A percentile compares a stretch with the other conserved stretches of the same genome.
Evolutionary conservation across 2,329 filamentous ascomycete species (phyloP).

Genomic region (Herpomyces periplanetae): DNA sequence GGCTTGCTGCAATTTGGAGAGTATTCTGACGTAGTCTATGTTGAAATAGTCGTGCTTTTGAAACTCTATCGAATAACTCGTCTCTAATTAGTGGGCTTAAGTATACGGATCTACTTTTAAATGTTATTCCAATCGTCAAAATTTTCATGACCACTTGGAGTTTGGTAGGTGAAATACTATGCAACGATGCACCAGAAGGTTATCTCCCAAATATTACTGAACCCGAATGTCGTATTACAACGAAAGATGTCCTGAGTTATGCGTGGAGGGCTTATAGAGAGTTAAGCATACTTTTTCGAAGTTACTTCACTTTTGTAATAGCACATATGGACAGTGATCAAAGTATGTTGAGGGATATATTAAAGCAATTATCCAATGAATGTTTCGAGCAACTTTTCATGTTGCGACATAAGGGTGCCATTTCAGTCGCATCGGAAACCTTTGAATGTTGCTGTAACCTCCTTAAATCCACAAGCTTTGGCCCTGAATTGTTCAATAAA

Average conservation of each 20-base stretch:
- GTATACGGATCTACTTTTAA: no score
- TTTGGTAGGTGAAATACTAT: constrained; percentile 34
- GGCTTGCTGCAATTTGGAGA: no score
- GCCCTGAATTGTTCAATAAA: constrained; percentile 12
- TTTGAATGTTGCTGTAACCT: constrained; percentile 44
- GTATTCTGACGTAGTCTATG: no score
- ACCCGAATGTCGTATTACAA: constrained; percentile 26
- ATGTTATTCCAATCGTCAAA: no score
- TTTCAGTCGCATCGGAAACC: constrained; percentile 62
- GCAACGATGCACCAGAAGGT: constrained; percentile 76
- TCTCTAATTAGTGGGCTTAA: no score
- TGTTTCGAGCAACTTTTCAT: constrained; percentile 47
- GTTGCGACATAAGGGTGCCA: constrained; percentile 59
- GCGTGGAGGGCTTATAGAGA: constrained; percentile 87
- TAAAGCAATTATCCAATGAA: constrained; percentile 20
- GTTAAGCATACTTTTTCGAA: constrained; percentile 33
- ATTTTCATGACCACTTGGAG: no score
- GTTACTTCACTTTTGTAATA: constrained; percentile 15
- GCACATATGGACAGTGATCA: constrained; percentile 10
- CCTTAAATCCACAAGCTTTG: constrained; percentile 12
- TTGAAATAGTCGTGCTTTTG: no score
- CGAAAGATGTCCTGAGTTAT: constrained; percentile 67
- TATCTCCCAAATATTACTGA: constrained; percentile 34
- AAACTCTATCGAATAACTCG: no score
- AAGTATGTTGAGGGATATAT: constrained; percentile 11